Base-by-base conservation (phyloP, 2,329 filamentous ascomycete genomes). In the Penicillium sp. region DNA sequence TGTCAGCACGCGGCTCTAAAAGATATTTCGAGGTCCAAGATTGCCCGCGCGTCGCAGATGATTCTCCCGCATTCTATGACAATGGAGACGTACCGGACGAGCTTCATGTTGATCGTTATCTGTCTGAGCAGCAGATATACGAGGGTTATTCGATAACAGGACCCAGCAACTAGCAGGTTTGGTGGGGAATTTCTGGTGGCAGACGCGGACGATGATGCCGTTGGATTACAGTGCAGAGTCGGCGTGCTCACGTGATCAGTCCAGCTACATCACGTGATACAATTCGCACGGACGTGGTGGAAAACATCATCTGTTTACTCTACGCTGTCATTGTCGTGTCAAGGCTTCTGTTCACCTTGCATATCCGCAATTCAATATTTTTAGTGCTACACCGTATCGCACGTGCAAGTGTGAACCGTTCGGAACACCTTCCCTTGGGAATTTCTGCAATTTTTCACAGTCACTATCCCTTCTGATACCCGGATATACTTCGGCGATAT, bases 21-120 rank as follows among this genome's bases (percentile, higher is more conserved):
- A 43, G 52, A 54, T 44, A 46, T 42, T 57, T 60, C 46, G 26
- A 44, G 48, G 38, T 47, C 39, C 29, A 38, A 23, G 49, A 34
- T 33, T 33, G 49, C 18, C 18, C 45, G 60, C 52, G 45, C 38
- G 47, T 58, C 48, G 52, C 53, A 57, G 47, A 50, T 45, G 29
- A 34, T 16, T 26, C 31, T 44, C 31, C 26, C 47, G 42, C 53
- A 42, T 31, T 33, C 29, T 7, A 4, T 21, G 29, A 28, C 13
- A n/a, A 29, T 43, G 42, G 36, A 18, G 49, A 68, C 87, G 79
- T 85, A 96, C 91, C 91, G 89, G 76, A 96, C 91, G 80, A 96
- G 89, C 88, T 96, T 96, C 91, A 96, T 96, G 59, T 75, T 90
- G 81, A 42, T 44, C 39, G 21, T 33, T 34, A 49, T 23, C 13